phyloP scores from a whole-genome alignment of 805 yeast species.

The Candida coleopterorum region DNA sequence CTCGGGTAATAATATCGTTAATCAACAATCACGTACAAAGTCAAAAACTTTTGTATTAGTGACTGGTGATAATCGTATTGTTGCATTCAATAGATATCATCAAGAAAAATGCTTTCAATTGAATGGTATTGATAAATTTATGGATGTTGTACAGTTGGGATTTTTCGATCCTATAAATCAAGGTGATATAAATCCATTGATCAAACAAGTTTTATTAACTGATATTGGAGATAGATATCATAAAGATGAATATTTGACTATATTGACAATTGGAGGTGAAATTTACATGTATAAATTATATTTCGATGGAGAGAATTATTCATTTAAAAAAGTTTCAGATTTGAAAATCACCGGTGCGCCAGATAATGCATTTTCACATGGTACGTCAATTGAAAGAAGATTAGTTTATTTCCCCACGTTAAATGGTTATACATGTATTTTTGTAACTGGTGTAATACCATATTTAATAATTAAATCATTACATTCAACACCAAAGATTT shows the following conservation, averaged over 20 bases:
- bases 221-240: slow-evolving; percentile 55
- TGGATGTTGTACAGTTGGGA: slow-evolving; percentile 38
- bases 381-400: slow-evolving; percentile 65
- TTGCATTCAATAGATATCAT: slow-evolving; percentile 56
- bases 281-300: slow-evolving; percentile 60
- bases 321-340: slow-evolving; percentile 41
- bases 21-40: slow-evolving; percentile 16
- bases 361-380: slow-evolving; percentile 65
- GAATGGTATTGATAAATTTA: slow-evolving; percentile 43
- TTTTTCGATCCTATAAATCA: slow-evolving; percentile 48
- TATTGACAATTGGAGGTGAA: slow-evolving; percentile 80
- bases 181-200: slow-evolving; percentile 64
- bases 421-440: slow-evolving; percentile 54
- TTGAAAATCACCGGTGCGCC: slow-evolving; percentile 70
- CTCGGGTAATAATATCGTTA: slow-evolving; percentile 7
- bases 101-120: slow-evolving; percentile 51
- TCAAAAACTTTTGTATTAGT: slow-evolving; percentile 55
- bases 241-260: slow-evolving; percentile 60
- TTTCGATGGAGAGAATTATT: slow-evolving; percentile 41
- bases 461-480: slow-evolving; percentile 61
- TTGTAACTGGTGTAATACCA: slow-evolving; percentile 73
- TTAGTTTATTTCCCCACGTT: slow-evolving; percentile 54
- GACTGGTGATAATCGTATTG: slow-evolving; percentile 72
- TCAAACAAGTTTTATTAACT: slow-evolving; percentile 62
- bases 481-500: slow-evolving; percentile 59